Conservation (phyloP, 768 basidiomycete species). For the Gloeopeniophorella convolvens region DNA sequence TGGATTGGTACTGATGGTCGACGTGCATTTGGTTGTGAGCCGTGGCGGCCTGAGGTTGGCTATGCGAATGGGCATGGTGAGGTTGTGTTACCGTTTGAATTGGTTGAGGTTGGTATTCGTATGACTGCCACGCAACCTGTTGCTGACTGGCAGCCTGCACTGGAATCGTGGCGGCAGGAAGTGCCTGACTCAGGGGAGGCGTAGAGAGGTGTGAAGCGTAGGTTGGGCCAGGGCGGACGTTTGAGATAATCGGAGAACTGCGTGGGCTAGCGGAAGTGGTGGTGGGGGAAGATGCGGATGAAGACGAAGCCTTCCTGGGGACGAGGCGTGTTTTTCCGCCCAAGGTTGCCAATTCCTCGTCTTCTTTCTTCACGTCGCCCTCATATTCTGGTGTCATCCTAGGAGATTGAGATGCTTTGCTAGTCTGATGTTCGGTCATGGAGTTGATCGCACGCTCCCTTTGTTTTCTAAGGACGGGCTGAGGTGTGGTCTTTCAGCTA, state of each 20-base stretch:
- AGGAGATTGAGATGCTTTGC: conserved; percentile 28
- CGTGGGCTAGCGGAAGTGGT: conserved; percentile 30
- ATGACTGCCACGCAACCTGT: conserved; percentile 3
- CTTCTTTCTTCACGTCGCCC: conserved; percentile 46
- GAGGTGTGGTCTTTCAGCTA: background rate
- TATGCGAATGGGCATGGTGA: conserved; percentile 6
- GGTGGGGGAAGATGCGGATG: conserved; percentile 31
- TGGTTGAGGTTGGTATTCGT: conserved; percentile 6
- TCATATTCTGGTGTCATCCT: conserved; percentile 15
- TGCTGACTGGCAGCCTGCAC: background rate
- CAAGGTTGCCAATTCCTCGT: conserved; percentile 53
- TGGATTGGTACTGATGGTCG: conserved; percentile 11
- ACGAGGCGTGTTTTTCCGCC: conserved; percentile 62
- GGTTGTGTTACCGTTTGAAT: background rate
- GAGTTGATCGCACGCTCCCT: conserved; percentile 39
- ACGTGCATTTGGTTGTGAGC: conserved; percentile 9
- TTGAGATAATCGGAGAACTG: conserved; percentile 20
- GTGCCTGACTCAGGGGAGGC: conserved; percentile 30
- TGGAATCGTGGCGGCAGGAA: background rate
- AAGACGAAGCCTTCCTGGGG: conserved; percentile 37
- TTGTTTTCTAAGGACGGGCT: conserved; percentile 60
- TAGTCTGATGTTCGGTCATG: conserved; percentile 32
- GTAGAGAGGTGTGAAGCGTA: conserved; percentile 42
- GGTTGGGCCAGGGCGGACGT: conserved; percentile 29
- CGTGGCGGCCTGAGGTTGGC: conserved; percentile 5